Base-by-base conservation (phyloP, 176 grass and related monocot species). In the Cocos nucifera region DNA sequence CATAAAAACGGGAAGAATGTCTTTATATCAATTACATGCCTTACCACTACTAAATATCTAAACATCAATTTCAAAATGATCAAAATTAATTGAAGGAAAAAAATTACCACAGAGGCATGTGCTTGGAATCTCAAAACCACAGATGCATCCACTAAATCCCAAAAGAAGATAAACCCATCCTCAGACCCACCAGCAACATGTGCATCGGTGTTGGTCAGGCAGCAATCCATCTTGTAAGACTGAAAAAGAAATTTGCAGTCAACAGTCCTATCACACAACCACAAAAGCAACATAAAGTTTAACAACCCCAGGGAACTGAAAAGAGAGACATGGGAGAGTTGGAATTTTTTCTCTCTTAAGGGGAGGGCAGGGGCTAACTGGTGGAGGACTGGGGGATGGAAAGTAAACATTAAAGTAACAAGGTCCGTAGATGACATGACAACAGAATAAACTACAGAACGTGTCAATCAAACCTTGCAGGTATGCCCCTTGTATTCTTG, bases 201-300 rank as follows among this genome's bases (percentile, higher is more conserved):
- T 22, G 91, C 86, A 78, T 96, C 91, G 5, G 85, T 88, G 59
- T 96, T 96, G 4, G 91, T 96, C 22, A 96, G 69, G 65, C 86
- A 96, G 60, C 83, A 96, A 79, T 96, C 86, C 91, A 96, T 90
- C 74, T 87, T 96, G 86, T 69, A 90, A 18, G 91, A 85, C 91
- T 96, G 53, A 17, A 19, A 67, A 12, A 56, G 17, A 57, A 52
- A 44, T 71, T 56, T 48, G 75, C 3, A n/a, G 28, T 27, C n/a
- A 60, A 6, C 26, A 48, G 54, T 15, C 8, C 20, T 15, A 49
- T 15, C 20, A 50, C 22, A 25, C 7, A 5, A 66, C 6, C 10
- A 12, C 17, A 4, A 15, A 55, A 54, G 9, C 15, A 62, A 19
- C n/a, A 17, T 54, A 28, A 50, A 17, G 8, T 44, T 62, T 16